Evolutionary conservation across 208 protist species (phyloP).

Genomic region (Leishmania arabica): DNA sequence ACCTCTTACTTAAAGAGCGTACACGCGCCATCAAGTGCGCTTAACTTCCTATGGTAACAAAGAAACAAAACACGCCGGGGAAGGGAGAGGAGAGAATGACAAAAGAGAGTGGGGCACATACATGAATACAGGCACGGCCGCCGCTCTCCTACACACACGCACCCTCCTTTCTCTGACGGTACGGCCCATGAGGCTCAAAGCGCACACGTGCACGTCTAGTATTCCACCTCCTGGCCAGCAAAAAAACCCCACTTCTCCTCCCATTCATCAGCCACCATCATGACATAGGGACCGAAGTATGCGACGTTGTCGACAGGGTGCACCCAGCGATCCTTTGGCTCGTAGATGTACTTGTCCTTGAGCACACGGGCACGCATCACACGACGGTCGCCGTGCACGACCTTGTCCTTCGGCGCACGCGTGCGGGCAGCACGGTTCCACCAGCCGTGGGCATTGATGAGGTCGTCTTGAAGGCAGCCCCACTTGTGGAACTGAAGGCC

Average conservation of each 20-base stretch:
- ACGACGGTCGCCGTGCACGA: slow-evolving; percentile 86
- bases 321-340: slow-evolving; percentile 89
- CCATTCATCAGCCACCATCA: slow-evolving; percentile 93
- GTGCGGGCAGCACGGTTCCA: slow-evolving; percentile 89
- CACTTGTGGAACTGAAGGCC: slow-evolving; percentile 89
- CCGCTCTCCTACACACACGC: neutral
- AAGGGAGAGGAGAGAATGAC: neutral
- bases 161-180: neutral
- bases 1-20: neutral
- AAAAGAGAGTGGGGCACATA: neutral
- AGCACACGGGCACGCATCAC: slow-evolving; percentile 87
- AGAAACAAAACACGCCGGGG: slow-evolving; percentile 4
- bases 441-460: slow-evolving; percentile 91
- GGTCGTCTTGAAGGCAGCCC: slow-evolving; percentile 89
- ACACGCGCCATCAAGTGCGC: neutral
- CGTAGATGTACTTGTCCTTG: slow-evolving; percentile 93
- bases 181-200: neutral
- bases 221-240: slow-evolving; percentile 89
- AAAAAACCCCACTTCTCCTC: slow-evolving; percentile 95
- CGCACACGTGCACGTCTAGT: slow-evolving; percentile 42
- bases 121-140: neutral
- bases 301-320: slow-evolving; percentile 91
- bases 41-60: slow-evolving; percentile 14
- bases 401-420: slow-evolving; percentile 85
- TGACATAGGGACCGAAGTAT: slow-evolving; percentile 91